Conservation (phyloP, 495 filamentous ascomycete genomes). For the Umbilicaria muhlenbergii region DNA sequence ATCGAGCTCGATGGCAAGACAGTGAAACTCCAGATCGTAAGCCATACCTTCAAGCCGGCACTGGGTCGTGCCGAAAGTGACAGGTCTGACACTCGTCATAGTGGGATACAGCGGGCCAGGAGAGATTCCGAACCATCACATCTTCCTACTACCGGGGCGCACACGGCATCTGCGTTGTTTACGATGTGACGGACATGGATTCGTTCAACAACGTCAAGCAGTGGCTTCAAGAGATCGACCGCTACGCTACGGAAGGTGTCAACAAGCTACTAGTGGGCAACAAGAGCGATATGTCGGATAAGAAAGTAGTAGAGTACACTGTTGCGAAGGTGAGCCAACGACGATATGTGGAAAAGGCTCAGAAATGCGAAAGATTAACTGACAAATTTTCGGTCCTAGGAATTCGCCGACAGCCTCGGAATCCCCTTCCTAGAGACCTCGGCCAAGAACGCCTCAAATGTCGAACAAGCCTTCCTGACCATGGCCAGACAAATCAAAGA, state of each 20-base stretch:
- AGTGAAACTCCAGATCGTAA: constrained; percentile 97
- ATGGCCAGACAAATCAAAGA: constrained; percentile 99
- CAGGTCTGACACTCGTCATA: constrained; percentile 18
- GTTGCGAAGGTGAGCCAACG: constrained; percentile 67
- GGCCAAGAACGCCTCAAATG: constrained; percentile 97
- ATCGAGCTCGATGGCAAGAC: constrained; percentile 99
- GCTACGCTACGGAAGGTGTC: constrained; percentile 96
- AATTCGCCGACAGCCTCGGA: constrained; percentile 96
- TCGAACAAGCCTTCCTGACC: constrained; percentile 98
- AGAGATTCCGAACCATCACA: constrained; percentile 98
- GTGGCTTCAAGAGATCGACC: constrained; percentile 99
- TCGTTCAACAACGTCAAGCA: constrained; percentile 99
- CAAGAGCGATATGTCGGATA: constrained; percentile 99
- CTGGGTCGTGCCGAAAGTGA: constrained; percentile 11
- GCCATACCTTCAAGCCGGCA: constrained; percentile 15
- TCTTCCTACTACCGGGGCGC: constrained; percentile 98
- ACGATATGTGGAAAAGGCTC: constrained; percentile 12
- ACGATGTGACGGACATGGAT: constrained; percentile 99
- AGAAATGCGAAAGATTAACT: constrained; percentile 9
- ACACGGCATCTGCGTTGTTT: constrained; percentile 98
- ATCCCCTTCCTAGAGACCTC: constrained; percentile 99
- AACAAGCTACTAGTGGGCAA: constrained; percentile 98
- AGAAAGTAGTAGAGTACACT: constrained; percentile 99
- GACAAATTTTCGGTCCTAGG: constrained; percentile 34
- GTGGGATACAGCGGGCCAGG: constrained; percentile 99